Conservation (phyloP, 768 basidiomycete genomes). For the Calocera viscosa region DNA sequence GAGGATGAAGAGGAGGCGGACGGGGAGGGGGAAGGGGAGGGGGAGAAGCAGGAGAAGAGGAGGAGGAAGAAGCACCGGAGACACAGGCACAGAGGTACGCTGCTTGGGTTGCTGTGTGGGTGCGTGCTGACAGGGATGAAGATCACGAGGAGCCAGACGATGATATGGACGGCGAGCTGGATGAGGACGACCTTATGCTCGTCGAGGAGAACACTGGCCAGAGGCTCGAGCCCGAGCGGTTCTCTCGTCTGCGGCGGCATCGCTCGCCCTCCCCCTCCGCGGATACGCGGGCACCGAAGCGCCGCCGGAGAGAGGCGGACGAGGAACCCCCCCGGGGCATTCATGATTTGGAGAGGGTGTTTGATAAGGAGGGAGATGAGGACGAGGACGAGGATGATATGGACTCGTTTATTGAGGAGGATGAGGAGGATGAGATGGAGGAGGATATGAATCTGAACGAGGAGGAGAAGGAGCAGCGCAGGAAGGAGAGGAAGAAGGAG, state of each 20-base stretch:
- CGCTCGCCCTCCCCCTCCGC: constrained; percentile 45
- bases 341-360: constrained; percentile 35
- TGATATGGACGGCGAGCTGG: constrained; percentile 35
- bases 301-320: constrained; percentile 59
- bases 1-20: constrained; percentile 81
- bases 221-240: constrained; percentile 46
- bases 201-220: constrained; percentile 75
- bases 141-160: constrained; percentile 40
- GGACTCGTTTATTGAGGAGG: constrained; percentile 55
- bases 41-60: constrained; percentile 39
- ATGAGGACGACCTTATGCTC: constrained; percentile 79
- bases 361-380: constrained; percentile 36
- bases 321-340: constrained; percentile 48
- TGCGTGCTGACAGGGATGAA: constrained; percentile 33
- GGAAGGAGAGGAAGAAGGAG: constrained; percentile 52
- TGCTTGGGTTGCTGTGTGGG: constrained; percentile 12
- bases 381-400: constrained; percentile 71
- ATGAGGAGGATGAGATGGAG: constrained; percentile 36
- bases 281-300: constrained; percentile 44
- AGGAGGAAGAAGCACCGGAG: constrained; percentile 27
- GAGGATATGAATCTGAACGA: constrained; percentile 53
- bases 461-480: constrained; percentile 60
- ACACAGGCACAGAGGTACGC: constrained; percentile 43
- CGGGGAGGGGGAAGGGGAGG: constrained; percentile 69
- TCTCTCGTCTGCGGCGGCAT: constrained; percentile 64